These are phyloP conservation scores for Stachybotrys chartarum DNA, from an alignment of 2,329 filamentous ascomycete genomes.

Conservation along the genomic window DNA sequence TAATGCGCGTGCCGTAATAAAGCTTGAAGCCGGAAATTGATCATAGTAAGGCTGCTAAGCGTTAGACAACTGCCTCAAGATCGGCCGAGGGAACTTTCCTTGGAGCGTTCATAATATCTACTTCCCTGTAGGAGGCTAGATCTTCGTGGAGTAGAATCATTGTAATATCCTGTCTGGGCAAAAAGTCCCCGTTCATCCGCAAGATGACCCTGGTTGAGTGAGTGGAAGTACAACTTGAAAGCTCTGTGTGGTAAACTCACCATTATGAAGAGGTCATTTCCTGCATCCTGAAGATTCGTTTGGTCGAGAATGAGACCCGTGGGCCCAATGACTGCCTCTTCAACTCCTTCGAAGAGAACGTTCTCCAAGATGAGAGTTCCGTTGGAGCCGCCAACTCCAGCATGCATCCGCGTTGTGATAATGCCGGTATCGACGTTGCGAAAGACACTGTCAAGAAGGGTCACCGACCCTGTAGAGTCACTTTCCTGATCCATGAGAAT, in stretches of 20 bases:
- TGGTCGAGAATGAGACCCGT: conserved; percentile 10
- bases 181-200: conserved; percentile 12
- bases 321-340: conserved; percentile 17
- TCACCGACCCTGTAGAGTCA: conserved; percentile 61
- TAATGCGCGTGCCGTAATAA: conserved; percentile 57
- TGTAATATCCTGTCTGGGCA: conserved; percentile 14
- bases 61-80: background rate
- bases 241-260: conserved; percentile 6
- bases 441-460: conserved; percentile 68
- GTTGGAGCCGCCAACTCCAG: conserved; percentile 23
- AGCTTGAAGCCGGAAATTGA: conserved; percentile 45
- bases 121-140: conserved; percentile 41
- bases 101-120: conserved; percentile 64
- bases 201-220: conserved; percentile 15
- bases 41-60: conserved; percentile 59
- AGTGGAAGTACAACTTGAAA: background rate
- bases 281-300: conserved; percentile 4
- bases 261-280: conserved; percentile 16
- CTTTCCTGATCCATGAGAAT: conserved; percentile 55
- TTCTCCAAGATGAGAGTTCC: conserved; percentile 43
- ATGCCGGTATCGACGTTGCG: conserved; percentile 60
- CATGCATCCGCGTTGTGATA: conserved; percentile 45
- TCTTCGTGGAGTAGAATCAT: conserved; percentile 8
- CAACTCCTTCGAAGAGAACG: conserved; percentile 28
- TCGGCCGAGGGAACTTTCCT: conserved; percentile 20